Conservation (phyloP, 352 stramenopile species). For the Phytophthora citrophthora region DNA sequence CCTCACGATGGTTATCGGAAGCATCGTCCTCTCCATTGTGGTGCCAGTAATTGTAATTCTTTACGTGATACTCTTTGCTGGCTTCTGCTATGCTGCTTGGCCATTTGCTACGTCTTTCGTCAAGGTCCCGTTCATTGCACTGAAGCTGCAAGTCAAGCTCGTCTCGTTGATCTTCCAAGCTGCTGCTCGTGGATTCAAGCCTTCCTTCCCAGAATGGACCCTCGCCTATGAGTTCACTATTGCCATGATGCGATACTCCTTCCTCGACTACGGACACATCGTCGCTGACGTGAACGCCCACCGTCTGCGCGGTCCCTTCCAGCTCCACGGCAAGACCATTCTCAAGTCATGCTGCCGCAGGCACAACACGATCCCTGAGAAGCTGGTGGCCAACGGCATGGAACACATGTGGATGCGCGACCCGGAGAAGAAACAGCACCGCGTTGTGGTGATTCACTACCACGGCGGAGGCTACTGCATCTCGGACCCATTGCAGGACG, state of each 20-base stretch:
- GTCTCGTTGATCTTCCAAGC: conserved; percentile 15
- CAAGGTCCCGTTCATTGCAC: conserved; percentile 28
- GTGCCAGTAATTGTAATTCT: neutral
- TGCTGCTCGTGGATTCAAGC: conserved; percentile 31
- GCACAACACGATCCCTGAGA: conserved; percentile 32
- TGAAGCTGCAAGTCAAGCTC: conserved; percentile 38
- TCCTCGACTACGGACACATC: conserved; percentile 42
- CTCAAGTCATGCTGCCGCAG: conserved; percentile 27
- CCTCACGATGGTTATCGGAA: neutral
- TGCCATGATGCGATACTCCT: conserved; percentile 42
- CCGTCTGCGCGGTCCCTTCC: conserved; percentile 35
- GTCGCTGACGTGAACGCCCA: conserved; percentile 32
- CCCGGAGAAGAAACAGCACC: conserved; percentile 23
- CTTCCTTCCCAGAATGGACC: conserved; percentile 42
- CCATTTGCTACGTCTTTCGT: conserved; percentile 28
- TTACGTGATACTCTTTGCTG: conserved; percentile 15
- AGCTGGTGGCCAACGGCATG: conserved; percentile 38
- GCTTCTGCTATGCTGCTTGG: conserved; percentile 25
- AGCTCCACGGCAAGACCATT: conserved; percentile 31
- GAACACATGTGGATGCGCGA: conserved; percentile 52
- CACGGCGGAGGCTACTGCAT: conserved; percentile 54
- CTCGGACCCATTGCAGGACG: conserved; percentile 40
- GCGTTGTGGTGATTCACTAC: conserved; percentile 53
- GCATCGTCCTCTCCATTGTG: neutral
- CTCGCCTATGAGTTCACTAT: conserved; percentile 43